Base-by-base conservation (phyloP, 345 rosid species). In the Clausena lansium region DNA sequence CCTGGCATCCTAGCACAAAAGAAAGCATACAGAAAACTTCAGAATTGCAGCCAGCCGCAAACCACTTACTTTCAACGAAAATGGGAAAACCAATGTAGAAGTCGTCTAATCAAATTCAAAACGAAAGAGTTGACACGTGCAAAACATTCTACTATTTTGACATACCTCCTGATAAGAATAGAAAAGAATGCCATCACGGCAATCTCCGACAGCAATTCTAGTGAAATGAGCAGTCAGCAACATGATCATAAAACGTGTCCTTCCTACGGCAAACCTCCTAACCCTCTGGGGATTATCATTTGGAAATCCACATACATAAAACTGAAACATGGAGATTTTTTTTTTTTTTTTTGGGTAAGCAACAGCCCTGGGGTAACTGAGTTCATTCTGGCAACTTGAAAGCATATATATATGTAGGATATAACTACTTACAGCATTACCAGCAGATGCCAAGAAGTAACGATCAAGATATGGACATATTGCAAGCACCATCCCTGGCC, bases 161-260 rank as follows among this genome's bases (percentile, higher is more conserved):
- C 87, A 70, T 76, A 96, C 99, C 99, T 91, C 99, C 5, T 90
- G 87, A 85, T 88, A 96, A 39, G 95, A 84, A 81, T 90, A 96
- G 74, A 96, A 96, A 76, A 94, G 92, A 81, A 96, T 88, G 81
- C 99, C 99, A 80, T 96, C 99, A 68, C 99, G 98, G 84, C 99
- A 96, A 83, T 96, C 97, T 67, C 99, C 98, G 79, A 96, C 98
- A 14, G 88, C 98, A 80, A 96, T 96, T 85, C 99, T 90, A 76
- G 92, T 89, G 77, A 80, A 86, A 85, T 90, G 83, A 60, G 98
- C 85, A 15, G 95, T 89, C 88, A 96, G 87, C 50, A 92, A 89
- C 50, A 82, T 89, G 82, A 96, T 93, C 92, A 91, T 90, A 80
- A 92, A 96, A 68, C 99, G 98, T 65, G 98, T 94, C 90, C 93